Conservation (phyloP, 2,329 filamentous ascomycete species). For the Stachybotrys elegans region DNA sequence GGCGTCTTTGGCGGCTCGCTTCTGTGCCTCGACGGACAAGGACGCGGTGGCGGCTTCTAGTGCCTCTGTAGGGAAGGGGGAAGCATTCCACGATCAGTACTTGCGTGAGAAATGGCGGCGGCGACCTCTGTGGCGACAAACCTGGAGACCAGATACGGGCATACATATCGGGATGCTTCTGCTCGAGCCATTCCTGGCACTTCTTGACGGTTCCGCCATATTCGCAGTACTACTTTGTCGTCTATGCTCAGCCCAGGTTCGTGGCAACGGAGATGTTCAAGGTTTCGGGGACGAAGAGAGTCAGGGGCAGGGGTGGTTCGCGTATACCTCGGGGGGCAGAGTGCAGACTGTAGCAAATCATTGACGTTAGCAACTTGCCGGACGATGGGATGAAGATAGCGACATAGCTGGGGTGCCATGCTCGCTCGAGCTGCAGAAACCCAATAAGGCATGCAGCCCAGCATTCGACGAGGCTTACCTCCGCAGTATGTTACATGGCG, state of each 20-base stretch:
- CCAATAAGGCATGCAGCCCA: too few species aligned
- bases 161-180: constrained; percentile 70
- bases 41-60: constrained; percentile 79
- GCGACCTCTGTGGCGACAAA: constrained; percentile 30
- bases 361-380: constrained; percentile 9
- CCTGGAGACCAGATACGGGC: constrained; percentile 79
- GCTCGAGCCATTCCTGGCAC: constrained; percentile 92
- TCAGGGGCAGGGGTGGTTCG: constrained; percentile 4
- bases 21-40: constrained; percentile 85
- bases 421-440: background rate
- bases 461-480: constrained; percentile 44
- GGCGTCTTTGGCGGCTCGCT: constrained; percentile 92
- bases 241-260: too few species aligned
- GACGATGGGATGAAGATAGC: background rate
- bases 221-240: constrained; percentile 94
- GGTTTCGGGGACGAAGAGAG: constrained; percentile 7
- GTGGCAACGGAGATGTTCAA: too few species aligned
- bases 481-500: constrained; percentile 53
- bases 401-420: constrained; percentile 2
- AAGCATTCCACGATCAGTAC: constrained; percentile 3
- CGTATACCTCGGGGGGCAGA: constrained; percentile 60
- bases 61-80: constrained; percentile 51
- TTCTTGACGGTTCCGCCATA: constrained; percentile 96
- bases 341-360: constrained; percentile 48
- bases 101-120: background rate